These are phyloP conservation scores for Abrus precatorius DNA, from an alignment of 306 rosid genomes.

Conservation along the genomic window DNA sequence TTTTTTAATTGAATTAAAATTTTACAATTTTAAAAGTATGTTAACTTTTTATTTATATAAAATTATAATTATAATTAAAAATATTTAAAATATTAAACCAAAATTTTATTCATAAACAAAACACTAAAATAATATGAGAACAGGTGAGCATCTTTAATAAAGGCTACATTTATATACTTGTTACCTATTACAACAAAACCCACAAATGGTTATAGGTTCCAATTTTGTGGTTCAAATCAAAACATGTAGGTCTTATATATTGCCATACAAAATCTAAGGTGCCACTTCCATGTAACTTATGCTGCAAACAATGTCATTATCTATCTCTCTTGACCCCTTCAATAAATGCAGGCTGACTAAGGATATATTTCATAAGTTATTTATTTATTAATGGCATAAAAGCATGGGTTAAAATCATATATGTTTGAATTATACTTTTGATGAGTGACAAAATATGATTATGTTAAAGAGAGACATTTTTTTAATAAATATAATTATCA, in stretches of 20 bases:
- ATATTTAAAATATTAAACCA: too few relatives aligned
- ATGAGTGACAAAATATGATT: too few relatives aligned
- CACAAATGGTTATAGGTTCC: neutral
- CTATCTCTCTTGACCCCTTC: neutral
- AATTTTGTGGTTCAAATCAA: conserved; percentile 37
- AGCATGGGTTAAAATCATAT: too few relatives aligned
- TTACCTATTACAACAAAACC: neutral
- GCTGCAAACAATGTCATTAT: neutral
- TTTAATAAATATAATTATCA: too few relatives aligned
- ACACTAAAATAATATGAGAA: neutral
- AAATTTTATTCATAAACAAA: neutral
- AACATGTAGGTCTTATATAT: neutral
- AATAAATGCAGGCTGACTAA: neutral
- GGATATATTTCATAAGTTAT: neutral
- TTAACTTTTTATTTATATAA: too few relatives aligned
- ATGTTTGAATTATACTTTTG: too few relatives aligned
- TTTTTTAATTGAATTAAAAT: too few relatives aligned
- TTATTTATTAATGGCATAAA: too few relatives aligned
- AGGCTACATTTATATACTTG: neutral
- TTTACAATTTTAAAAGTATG: too few relatives aligned
- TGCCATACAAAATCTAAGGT: neutral
- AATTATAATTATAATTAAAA: too few relatives aligned
- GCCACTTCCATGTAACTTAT: neutral
- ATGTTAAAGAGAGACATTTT: too few relatives aligned
- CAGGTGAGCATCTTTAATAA: conserved; percentile 36